phyloP scores from a whole-genome alignment of 2,329 filamentous ascomycete genomes.

The Xylariaceae sp. region DNA sequence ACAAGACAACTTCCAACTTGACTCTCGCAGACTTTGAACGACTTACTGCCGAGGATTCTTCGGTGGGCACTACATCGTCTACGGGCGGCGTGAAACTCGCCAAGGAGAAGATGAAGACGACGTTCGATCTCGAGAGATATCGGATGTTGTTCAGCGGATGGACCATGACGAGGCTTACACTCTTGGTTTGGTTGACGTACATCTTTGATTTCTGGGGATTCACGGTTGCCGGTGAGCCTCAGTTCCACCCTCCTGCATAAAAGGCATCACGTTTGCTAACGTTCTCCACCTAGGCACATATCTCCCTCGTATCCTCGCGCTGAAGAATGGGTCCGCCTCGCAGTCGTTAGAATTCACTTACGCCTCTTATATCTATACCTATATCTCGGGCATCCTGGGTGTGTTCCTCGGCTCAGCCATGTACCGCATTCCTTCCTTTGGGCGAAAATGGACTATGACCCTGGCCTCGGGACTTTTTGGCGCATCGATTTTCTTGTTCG shows the following conservation, averaged over 20 bases:
- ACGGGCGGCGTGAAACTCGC: slow-evolving; percentile 13
- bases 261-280: neutral
- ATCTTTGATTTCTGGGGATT: slow-evolving; percentile 13
- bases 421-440: slow-evolving; percentile 9
- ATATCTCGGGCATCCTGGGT: slow-evolving; percentile 10
- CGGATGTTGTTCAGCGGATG: slow-evolving; percentile 26
- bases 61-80: slow-evolving; percentile 2
- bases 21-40: slow-evolving; percentile 27
- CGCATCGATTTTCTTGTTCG: slow-evolving; percentile 11
- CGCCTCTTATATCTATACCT: slow-evolving; percentile 12
- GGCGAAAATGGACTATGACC: slow-evolving; percentile 10
- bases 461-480: slow-evolving; percentile 7
- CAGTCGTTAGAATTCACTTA: slow-evolving; percentile 9
- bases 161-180: slow-evolving; percentile 6
- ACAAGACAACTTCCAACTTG: slow-evolving; percentile 30
- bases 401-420: slow-evolving; percentile 7
- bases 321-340: slow-evolving; percentile 8
- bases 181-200: slow-evolving; percentile 12
- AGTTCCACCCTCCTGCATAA: neutral
- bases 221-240: slow-evolving; percentile 4
- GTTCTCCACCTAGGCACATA: slow-evolving; percentile 1
- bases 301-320: slow-evolving; percentile 11
- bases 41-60: slow-evolving; percentile 26
- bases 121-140: slow-evolving; percentile 23
- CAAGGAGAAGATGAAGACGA: slow-evolving; percentile 12